Base-by-base conservation (phyloP, 108 stramenopile genomes). In the Skeletonema grethae region DNA sequence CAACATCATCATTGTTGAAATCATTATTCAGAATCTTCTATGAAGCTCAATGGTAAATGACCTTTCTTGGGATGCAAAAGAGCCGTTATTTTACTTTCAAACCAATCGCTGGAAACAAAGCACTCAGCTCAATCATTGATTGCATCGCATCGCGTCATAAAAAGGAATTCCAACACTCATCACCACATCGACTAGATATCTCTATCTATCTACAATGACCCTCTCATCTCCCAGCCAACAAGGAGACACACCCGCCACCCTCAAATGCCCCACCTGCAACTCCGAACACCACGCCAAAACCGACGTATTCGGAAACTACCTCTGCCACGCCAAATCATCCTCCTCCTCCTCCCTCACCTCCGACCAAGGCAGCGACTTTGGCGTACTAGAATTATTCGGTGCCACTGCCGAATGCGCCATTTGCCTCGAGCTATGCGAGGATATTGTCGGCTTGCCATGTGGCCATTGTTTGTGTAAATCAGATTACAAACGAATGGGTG, bases 271-370 rank as follows among this genome's bases (percentile, higher is more conserved):
- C 4, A 65, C 55, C 0, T 77, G 76, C 43, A 77, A 77, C 32
- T 24, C 22, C 11, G 48, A 38, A 11, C 76, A 77, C 30, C 76
- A 64, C 29, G 69, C 68, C 28, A 69, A 55, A 25, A 77, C 76
- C 28, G 76, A 77, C 63, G 76, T 77, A 20, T 77, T 77, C 41
- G 76, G 76, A 5, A 70, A 77, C n/a, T n/a, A n/a, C 46, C 61
- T 38, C 3, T 28, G 41, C 35, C 25, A 59, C 22, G 43, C 0
- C 25, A 28, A 28, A 28, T 28, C 25, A 48, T 5, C 16, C 16
- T 48, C 46, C n/a, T n/a, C 46, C 15, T 3, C 3, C 16, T 8
- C 16, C n/a, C n/a, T n/a, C n/a, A n/a, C n/a, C 22, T 53, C 50
- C 50, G 50, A 53, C 22, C 20, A 53, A 5, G 50, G 50, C 1